A percentile compares a stretch with the other conserved stretches of the same genome.
Evolutionary conservation across 2,329 filamentous ascomycete species (phyloP).

Genomic region (Neocatenulostroma microsporum): DNA sequence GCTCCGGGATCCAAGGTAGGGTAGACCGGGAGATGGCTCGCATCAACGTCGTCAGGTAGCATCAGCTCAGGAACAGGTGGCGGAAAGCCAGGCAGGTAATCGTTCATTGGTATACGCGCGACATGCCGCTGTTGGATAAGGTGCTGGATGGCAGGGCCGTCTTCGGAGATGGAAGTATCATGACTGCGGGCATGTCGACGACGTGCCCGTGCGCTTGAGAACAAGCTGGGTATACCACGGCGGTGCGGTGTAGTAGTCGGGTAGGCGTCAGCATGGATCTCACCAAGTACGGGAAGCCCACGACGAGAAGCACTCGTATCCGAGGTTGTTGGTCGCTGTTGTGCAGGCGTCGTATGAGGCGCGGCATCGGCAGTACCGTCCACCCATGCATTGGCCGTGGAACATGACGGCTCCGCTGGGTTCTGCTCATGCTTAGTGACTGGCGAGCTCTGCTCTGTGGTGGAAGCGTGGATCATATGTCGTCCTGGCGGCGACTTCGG

Average conservation of each 20-base stretch:
- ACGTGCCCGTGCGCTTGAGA: slow-evolving; percentile 10
- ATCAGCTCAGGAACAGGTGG: slow-evolving; percentile 6
- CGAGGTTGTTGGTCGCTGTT: neutral
- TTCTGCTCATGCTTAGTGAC: too few species aligned
- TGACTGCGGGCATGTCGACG: slow-evolving; percentile 8
- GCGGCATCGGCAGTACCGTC: neutral
- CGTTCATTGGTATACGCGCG: neutral
- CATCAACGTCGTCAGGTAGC: neutral
- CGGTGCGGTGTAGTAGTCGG: slow-evolving; percentile 2
- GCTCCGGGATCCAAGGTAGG: slow-evolving; percentile 22
- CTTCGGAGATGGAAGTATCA: neutral
- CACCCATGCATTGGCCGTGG: too few species aligned
- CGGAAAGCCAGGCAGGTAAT: neutral
- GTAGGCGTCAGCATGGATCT: slow-evolving; percentile 4
- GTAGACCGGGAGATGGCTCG: neutral
- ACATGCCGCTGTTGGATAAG: slow-evolving; percentile 2
- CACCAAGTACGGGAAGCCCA: neutral
- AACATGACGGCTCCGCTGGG: too few species aligned
- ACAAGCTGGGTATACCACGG: neutral
- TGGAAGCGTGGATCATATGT: too few species aligned
- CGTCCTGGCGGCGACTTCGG: neutral
- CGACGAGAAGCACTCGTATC: neutral
- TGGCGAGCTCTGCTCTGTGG: too few species aligned
- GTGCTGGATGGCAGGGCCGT: neutral
- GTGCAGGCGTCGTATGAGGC: neutral